phyloP scores from a whole-genome alignment of 1,139 yeast genomes.

The Magnusiomyces suaveolens region DNA sequence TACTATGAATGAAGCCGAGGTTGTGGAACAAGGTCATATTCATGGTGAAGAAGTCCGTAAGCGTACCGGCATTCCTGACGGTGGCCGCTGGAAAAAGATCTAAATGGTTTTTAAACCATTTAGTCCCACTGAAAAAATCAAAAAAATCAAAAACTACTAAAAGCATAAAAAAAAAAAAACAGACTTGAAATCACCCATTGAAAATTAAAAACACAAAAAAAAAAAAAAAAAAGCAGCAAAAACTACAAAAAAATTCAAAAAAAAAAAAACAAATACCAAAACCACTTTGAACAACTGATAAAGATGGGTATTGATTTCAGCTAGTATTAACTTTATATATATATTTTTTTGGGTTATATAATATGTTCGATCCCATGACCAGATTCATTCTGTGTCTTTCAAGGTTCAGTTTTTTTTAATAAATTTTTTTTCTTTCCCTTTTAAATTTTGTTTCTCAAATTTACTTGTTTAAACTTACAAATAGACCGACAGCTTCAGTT shows the following conservation, averaged over 20 bases:
- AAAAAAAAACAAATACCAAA: not conserved
- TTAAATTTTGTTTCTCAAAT: too few species aligned
- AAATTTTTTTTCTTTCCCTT: not conserved
- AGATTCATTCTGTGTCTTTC: not conserved
- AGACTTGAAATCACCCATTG: not conserved
- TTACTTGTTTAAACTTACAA: too few species aligned
- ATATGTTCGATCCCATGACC: not conserved
- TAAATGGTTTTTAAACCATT: not conserved
- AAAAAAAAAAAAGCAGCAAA: not conserved
- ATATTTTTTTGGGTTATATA: not conserved
- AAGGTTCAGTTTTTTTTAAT: conserved; percentile 1
- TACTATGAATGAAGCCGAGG: conserved; percentile 23
- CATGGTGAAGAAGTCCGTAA: conserved; percentile 18
- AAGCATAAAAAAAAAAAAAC: not conserved
- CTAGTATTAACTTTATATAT: not conserved
- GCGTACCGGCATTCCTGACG: conserved; percentile 11
- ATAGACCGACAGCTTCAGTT: too few species aligned
- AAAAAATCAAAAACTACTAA: not conserved
- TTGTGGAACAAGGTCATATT: conserved; percentile 21
- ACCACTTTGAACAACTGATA: not conserved
- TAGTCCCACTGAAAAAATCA: not conserved
- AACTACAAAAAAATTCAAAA: too few species aligned
- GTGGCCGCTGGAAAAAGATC: conserved; percentile 14
- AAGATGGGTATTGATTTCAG: not conserved
- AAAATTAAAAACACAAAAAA: not conserved